Evolutionary conservation across 2,329 filamentous ascomycete genomes (phyloP).

Genomic region (Talaromyces sp.): DNA sequence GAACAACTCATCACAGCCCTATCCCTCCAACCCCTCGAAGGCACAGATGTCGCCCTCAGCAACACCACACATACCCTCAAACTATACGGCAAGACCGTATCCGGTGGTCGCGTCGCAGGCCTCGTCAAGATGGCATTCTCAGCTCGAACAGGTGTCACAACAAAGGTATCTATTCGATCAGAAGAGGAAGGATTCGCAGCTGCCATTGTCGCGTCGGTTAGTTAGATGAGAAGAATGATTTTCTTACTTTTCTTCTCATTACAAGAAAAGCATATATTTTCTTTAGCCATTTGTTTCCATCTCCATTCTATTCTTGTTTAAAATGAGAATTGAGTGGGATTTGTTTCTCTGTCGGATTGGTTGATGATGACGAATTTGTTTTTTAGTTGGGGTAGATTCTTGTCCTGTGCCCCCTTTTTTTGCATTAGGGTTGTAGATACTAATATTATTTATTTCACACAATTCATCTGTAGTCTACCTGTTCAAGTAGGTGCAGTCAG

Average conservation of each 20-base stretch:
- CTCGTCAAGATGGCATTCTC: slow-evolving; percentile 91
- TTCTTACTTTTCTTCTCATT: no score
- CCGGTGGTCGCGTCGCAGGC: slow-evolving; percentile 82
- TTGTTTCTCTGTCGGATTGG: neutral
- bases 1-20: slow-evolving; percentile 84
- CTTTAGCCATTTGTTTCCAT: neutral
- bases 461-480: neutral
- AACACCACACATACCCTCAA: slow-evolving; percentile 92
- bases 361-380: slow-evolving; percentile 14
- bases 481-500: neutral
- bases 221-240: slow-evolving; percentile 48
- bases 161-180: slow-evolving; percentile 87
- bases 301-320: neutral
- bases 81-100: slow-evolving; percentile 91
- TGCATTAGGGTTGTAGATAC: slow-evolving; percentile 18
- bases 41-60: slow-evolving; percentile 85
- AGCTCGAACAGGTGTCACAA: slow-evolving; percentile 88
- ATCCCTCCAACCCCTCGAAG: slow-evolving; percentile 89
- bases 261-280: slow-evolving; percentile 1
- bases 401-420: slow-evolving; percentile 9
- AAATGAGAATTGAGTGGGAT: slow-evolving; percentile 3
- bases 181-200: slow-evolving; percentile 90
- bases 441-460: slow-evolving; percentile 15
- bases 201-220: slow-evolving; percentile 79
- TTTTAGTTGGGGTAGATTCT: neutral